phyloP scores from a whole-genome alignment of 108 stramenopile genomes.

The Bacterosira constricta region DNA sequence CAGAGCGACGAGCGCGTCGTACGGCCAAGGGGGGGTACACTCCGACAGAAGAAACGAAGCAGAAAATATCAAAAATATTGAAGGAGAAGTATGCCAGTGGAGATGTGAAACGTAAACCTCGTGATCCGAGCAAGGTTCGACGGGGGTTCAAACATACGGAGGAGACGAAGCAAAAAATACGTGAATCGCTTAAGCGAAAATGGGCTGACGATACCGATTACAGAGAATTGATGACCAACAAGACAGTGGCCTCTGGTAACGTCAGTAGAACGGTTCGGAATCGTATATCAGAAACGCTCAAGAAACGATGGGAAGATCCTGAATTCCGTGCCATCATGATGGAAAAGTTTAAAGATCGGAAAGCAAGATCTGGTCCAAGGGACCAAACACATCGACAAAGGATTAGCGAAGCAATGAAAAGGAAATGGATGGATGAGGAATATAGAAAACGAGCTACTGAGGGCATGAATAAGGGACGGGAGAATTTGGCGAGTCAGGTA shows the following conservation, averaged over 20 bases:
- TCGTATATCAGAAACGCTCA: slow-evolving; percentile 70
- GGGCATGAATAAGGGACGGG: slow-evolving; percentile 57
- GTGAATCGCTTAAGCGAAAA: slow-evolving; percentile 64
- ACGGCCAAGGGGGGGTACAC: slow-evolving; percentile 84
- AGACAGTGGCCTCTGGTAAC: slow-evolving; percentile 36
- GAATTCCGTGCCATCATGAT: slow-evolving; percentile 76
- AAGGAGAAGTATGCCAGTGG: slow-evolving; percentile 78
- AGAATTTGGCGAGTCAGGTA: slow-evolving; percentile 1
- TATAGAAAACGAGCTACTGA: slow-evolving; percentile 70
- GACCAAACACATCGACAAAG: slow-evolving; percentile 59
- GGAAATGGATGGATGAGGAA: slow-evolving; percentile 80
- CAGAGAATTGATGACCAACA: slow-evolving; percentile 61
- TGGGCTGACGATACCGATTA: slow-evolving; percentile 75
- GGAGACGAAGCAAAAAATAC: slow-evolving; percentile 78
- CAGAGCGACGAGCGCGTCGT: slow-evolving; percentile 61
- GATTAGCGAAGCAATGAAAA: slow-evolving; percentile 82
- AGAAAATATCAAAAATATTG: slow-evolving; percentile 73
- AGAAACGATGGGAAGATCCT: slow-evolving; percentile 80
- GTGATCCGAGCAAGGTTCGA: slow-evolving; percentile 61
- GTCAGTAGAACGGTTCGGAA: slow-evolving; percentile 45
- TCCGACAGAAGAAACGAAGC: slow-evolving; percentile 79
- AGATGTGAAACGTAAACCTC: slow-evolving; percentile 53
- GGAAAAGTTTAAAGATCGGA: slow-evolving; percentile 64
- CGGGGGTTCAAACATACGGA: slow-evolving; percentile 76
- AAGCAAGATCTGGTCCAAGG: background rate